Percentiles rank a stretch among this genome's conserved stretches.
Evolutionary conservation across 163 green algal species (phyloP).

Genomic region (Scenedesmus sp.): DNA sequence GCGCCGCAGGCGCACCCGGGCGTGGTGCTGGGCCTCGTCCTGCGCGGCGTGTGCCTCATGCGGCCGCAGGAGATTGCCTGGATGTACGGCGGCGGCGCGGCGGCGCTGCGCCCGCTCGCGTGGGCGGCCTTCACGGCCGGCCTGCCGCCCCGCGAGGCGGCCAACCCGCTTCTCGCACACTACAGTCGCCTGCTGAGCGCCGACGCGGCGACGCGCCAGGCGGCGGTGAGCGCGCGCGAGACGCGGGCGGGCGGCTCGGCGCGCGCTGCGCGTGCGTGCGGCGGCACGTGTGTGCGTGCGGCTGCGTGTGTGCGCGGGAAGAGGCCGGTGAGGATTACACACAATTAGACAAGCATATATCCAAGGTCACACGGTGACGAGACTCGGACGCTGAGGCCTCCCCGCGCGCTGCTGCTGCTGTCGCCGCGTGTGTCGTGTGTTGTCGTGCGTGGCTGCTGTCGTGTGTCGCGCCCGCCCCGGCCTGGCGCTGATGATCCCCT

Average conservation of each 20-base stretch:
- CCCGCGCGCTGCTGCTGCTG: not conserved
- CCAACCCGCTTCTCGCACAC: constrained; percentile 53
- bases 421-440: not conserved
- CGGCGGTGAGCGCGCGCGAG: constrained; percentile 46
- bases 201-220: constrained; percentile 23
- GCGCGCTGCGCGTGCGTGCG: not conserved
- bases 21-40: constrained; percentile 50
- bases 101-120: constrained; percentile 49
- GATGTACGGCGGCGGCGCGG: constrained; percentile 64
- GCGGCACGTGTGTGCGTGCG: not conserved
- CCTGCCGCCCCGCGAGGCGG: constrained; percentile 44
- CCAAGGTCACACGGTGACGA: constrained; percentile 48
- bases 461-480: not conserved
- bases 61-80: constrained; percentile 61
- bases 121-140: constrained; percentile 53
- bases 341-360: constrained; percentile 51
- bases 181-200: constrained; percentile 56
- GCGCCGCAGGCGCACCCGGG: constrained; percentile 24
- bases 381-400: constrained; percentile 29
- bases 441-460: not conserved
- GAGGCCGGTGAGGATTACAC: constrained; percentile 5
- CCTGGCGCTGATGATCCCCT: constrained; percentile 22
- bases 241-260: no score
- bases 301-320: not conserved
- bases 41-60: constrained; percentile 70